Conservation (phyloP, 176 grass and related monocot genomes). For the Tillandsia fasciculata region DNA sequence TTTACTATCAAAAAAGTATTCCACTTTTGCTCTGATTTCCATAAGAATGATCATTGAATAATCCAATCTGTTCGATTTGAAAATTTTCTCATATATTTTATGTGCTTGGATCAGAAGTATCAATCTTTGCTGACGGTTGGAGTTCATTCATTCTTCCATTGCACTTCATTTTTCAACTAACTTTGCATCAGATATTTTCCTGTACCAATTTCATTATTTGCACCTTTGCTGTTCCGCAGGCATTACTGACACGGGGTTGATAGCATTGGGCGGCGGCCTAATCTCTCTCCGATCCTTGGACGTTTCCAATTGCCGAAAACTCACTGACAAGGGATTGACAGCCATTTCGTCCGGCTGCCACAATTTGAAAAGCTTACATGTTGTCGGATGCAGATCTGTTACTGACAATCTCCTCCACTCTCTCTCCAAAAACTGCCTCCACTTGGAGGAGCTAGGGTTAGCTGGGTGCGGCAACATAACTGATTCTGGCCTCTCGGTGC, state of each 20-base stretch:
- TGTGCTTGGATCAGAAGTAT: too few species aligned
- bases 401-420: conserved; percentile 54
- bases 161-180: too few species aligned
- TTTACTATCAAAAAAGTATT: too few species aligned
- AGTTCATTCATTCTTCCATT: too few species aligned
- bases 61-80: too few species aligned
- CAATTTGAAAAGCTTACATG: conserved; percentile 45
- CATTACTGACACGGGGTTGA: conserved; percentile 62
- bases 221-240: conserved; percentile 22
- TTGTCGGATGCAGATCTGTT: conserved; percentile 52
- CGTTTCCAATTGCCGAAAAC: conserved; percentile 75
- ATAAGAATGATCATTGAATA: too few species aligned
- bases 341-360: conserved; percentile 42
- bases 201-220: not conserved
- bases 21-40: too few species aligned
- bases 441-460: conserved; percentile 60
- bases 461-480: conserved; percentile 54
- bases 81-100: too few species aligned
- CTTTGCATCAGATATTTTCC: not conserved
- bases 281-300: conserved; percentile 51
- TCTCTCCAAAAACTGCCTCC: conserved; percentile 52
- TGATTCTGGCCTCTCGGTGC: conserved; percentile 46
- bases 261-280: conserved; percentile 42
- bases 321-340: conserved; percentile 63
- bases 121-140: too few species aligned